Evolutionary conservation across 176 grass and related monocot species (phyloP).

Genomic region (Carex kokanica): DNA sequence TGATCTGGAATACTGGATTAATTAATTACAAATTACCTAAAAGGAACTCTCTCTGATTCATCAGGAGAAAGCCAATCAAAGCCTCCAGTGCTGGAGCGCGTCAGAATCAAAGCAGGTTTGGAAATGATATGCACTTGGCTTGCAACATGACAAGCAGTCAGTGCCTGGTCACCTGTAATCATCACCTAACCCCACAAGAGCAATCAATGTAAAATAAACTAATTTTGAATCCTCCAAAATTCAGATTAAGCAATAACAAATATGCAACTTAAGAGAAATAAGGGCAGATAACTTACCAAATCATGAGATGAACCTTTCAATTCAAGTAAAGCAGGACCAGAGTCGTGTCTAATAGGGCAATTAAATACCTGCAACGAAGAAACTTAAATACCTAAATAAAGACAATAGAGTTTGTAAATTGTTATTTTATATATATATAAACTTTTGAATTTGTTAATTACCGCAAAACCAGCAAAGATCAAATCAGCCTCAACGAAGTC

Average conservation of each 20-base stretch:
- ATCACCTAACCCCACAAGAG: conserved; percentile 62
- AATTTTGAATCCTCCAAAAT: conserved; percentile 29
- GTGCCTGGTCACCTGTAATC: conserved; percentile 96
- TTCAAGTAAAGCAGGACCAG: conserved; percentile 68
- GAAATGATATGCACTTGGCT: conserved; percentile 91
- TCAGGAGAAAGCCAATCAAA: conserved; percentile 95
- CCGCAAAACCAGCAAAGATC: conserved; percentile 94
- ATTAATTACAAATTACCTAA: conserved; percentile 45
- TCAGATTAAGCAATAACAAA: conserved; percentile 13
- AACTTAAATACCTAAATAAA: not conserved
- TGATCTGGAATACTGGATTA: not conserved
- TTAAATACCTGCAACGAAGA: conserved; percentile 68
- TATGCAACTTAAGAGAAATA: not conserved
- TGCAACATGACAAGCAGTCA: conserved; percentile 97
- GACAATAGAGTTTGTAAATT: not conserved
- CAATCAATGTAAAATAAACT: conserved; percentile 18
- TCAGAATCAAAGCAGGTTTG: conserved; percentile 79
- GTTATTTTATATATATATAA: not conserved
- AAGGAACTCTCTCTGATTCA: conserved; percentile 76
- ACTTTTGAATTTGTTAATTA: conserved; percentile 31
- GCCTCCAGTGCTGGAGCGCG: conserved; percentile 36
- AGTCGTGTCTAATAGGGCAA: conserved; percentile 91
- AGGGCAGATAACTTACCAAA: conserved; percentile 55
- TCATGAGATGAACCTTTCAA: conserved; percentile 91
- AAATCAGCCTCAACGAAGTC: conserved; percentile 74